Evolutionary conservation across 2,329 filamentous ascomycete genomes (phyloP).

Genomic region (Alternaria arborescens): DNA sequence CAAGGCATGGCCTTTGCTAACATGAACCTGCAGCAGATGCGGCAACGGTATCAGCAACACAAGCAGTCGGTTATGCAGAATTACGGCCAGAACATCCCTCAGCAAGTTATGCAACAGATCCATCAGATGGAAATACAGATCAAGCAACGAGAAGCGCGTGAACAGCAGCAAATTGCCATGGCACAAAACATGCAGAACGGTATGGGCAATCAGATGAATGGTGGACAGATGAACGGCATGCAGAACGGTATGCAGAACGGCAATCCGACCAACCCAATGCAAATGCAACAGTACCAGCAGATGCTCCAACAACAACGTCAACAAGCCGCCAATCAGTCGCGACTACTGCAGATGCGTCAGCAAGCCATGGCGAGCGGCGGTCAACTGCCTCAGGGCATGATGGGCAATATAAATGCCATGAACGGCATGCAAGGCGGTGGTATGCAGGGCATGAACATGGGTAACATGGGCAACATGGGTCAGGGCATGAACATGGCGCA

Average conservation of each 20-base stretch:
- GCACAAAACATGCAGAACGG: constrained; percentile 25
- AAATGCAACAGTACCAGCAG: constrained; percentile 48
- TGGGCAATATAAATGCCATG: constrained; percentile 26
- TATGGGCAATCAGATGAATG: constrained; percentile 34
- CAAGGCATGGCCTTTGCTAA: constrained; percentile 36
- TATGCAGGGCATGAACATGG: constrained; percentile 41
- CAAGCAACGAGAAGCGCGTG: constrained; percentile 29
- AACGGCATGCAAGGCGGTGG: constrained; percentile 38
- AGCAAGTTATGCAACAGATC: constrained; percentile 36
- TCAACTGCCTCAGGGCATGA: constrained; percentile 43
- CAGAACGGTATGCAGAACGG: constrained; percentile 30
- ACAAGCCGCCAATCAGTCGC: constrained; percentile 45
- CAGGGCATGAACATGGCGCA: constrained; percentile 24
- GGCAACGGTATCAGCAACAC: constrained; percentile 34
- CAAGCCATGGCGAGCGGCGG: constrained; percentile 43
- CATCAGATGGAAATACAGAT: constrained; percentile 43
- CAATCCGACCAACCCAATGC: constrained; percentile 34
- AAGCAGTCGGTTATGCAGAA: constrained; percentile 36
- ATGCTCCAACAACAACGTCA: constrained; percentile 46
- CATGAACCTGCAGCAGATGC: constrained; percentile 40
- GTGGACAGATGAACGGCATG: constrained; percentile 35
- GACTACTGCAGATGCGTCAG: constrained; percentile 45
- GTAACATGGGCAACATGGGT: constrained; percentile 29
- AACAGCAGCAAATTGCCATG: constrained; percentile 33
- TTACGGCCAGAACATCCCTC: constrained; percentile 38